phyloP scores from a whole-genome alignment of 345 rosid genomes.

The Euphorbia peplus region DNA sequence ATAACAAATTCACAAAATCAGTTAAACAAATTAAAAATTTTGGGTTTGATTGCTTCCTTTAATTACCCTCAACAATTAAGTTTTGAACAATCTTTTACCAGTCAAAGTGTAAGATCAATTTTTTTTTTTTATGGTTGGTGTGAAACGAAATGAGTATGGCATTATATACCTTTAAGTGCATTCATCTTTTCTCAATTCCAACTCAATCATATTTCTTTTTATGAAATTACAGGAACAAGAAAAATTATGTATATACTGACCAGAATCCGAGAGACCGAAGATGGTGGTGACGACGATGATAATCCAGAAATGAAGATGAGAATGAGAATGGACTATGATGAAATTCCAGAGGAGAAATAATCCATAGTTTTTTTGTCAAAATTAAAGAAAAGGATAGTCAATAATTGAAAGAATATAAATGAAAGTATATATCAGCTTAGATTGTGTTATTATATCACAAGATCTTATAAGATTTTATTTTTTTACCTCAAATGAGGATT shows the following conservation, averaged over 20 bases:
- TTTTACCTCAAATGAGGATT: conserved; percentile 17
- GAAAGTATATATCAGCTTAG: conserved; percentile 17
- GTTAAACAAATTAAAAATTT: too few species aligned
- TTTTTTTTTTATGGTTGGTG: neutral
- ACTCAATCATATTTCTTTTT: neutral
- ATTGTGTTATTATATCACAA: conserved; percentile 24
- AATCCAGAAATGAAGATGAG: neutral
- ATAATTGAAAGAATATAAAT: neutral
- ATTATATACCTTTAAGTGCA: conserved; percentile 8
- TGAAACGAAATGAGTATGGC: conserved; percentile 11
- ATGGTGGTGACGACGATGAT: neutral
- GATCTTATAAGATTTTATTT: conserved; percentile 28
- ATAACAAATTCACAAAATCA: neutral
- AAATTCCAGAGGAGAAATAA: neutral
- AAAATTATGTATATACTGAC: neutral
- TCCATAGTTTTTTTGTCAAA: neutral
- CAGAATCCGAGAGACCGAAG: neutral
- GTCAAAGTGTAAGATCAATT: too few species aligned
- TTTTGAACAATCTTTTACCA: neutral
- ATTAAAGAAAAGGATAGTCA: neutral
- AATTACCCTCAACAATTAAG: neutral
- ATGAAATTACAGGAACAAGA: neutral
- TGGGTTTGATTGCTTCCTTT: neutral
- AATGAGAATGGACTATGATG: neutral
- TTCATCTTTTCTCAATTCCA: neutral